Evolutionary conservation across 805 yeast genomes (phyloP), one percentile per base, ranked within the genome.

Genomic region (Brettanomyces sp.): DNA sequence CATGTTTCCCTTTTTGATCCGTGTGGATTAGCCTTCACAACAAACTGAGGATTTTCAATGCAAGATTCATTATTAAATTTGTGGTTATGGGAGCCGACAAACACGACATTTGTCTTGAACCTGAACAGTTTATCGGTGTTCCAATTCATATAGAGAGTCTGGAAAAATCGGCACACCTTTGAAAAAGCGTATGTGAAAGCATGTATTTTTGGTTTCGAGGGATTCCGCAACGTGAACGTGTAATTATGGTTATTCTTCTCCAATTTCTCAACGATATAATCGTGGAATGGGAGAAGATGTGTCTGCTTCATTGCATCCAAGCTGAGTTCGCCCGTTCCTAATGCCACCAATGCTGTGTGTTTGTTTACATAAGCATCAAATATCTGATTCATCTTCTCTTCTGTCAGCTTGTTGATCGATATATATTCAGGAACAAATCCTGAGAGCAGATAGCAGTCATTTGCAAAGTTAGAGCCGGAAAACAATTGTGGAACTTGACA

Each of bases 351-450:
- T 28, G 32, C 32, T 28, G 32, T 28, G 32, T 28, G 32, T 9
- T 28, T 28, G 11, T 28, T 28, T 28, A 28, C 11, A 28, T 9
- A 28, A 2, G 55, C 45, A 3, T 30, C 9, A 3, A 32, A 23
- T 18, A 39, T 12, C 1, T 48, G 43, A 45, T 51, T 47, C 47
- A 77, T 12, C 1, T 45, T 57, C 6, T 24, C 24, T n/a, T 12
- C n/a, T 5, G 39, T 35, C 4, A 73, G 59, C 7, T 65, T 55
- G 7, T 67, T 57, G 1, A 65, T 58, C 1, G 67, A 52, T 3
- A 66, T 48, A 44, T 70, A 71, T 48, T 85, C 89, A 0, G 96
- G 95, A 5, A 82, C 58, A 81, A 85, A 88, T 1, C 90, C 88
- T 2, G 80, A 69, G 3, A 89, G 52, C 38, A 78, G 62, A 53